Evolutionary conservation across 805 yeast genomes (phyloP).

Genomic region (Candida hungchunana): DNA sequence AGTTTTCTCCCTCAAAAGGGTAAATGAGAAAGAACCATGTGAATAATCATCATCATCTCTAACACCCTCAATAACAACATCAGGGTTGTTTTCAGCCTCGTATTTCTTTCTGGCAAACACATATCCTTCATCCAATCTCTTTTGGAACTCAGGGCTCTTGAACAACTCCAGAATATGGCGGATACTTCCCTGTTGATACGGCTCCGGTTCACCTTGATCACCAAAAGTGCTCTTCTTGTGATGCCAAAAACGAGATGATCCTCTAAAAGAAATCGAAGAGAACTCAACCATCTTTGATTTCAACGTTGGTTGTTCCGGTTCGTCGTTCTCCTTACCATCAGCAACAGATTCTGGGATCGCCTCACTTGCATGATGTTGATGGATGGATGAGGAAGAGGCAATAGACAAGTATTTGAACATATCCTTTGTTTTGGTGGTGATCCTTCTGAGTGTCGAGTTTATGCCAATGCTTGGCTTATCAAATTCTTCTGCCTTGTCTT

Average conservation of each 20-base stretch:
- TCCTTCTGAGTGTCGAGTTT: slow-evolving; percentile 9
- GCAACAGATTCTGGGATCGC: too few species aligned
- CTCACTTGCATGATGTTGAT: neutral
- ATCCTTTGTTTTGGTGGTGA: slow-evolving; percentile 11
- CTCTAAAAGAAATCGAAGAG: slow-evolving; percentile 1
- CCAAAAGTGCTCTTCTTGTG: neutral
- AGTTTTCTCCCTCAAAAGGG: slow-evolving; percentile 7
- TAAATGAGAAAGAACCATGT: neutral
- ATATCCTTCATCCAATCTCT: slow-evolving; percentile 9
- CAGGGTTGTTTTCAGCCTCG: neutral
- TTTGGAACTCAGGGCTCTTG: slow-evolving; percentile 10
- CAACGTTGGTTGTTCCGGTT: neutral
- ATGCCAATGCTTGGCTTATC: too few species aligned
- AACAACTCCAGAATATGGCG: slow-evolving; percentile 7
- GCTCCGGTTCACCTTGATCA: slow-evolving; percentile 1
- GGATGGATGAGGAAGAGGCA: neutral
- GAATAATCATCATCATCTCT: neutral
- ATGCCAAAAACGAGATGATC: slow-evolving; percentile 1
- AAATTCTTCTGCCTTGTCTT: too few species aligned
- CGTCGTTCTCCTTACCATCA: slow-evolving; percentile 5
- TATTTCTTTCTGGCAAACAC: slow-evolving; percentile 3
- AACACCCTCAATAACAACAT: neutral
- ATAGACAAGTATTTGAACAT: slow-evolving; percentile 12
- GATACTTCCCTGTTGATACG: neutral
- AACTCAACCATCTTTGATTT: slow-evolving; percentile 1